A percentile compares a stretch with the other conserved stretches of the same genome.
Conservation (phyloP, 1,284 basidiomycete genomes). For the Ceraceosorus bombacis region DNA sequence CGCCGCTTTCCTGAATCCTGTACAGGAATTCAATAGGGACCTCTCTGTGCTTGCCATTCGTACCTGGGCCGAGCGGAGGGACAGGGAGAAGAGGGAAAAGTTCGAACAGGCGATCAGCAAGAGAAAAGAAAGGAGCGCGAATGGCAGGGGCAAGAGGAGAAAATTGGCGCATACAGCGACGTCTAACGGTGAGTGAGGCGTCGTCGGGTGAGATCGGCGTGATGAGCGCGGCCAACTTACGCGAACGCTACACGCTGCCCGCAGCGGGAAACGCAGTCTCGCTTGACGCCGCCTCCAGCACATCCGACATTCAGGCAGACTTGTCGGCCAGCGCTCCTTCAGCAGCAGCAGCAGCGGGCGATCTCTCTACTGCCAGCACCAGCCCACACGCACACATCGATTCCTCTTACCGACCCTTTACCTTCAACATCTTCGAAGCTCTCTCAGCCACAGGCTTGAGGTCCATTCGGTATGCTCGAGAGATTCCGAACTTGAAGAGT, state of each 20-base stretch:
- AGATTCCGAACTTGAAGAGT: conserved; percentile 83
- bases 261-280: too few relatives aligned
- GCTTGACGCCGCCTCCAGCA: too few relatives aligned
- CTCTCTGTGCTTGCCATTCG: conserved; percentile 80
- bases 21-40: conserved; percentile 98
- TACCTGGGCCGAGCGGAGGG: conserved; percentile 70
- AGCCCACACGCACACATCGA: too few relatives aligned
- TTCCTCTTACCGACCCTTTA: too few relatives aligned
- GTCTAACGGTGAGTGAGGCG: too few relatives aligned
- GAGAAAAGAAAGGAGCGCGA: conserved; percentile 26
- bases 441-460: conserved; percentile 91
- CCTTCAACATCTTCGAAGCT: conserved; percentile 81
- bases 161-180: neutral
- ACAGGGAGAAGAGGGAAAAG: conserved; percentile 61
- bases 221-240: too few relatives aligned
- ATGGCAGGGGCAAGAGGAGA: conserved; percentile 23
- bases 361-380: too few relatives aligned
- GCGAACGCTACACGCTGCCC: too few relatives aligned
- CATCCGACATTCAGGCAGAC: too few relatives aligned
- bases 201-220: too few relatives aligned
- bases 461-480: conserved; percentile 93
- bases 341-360: too few relatives aligned
- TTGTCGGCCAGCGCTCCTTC: too few relatives aligned
- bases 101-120: conserved; percentile 54
- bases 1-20: conserved; percentile 80